Evolutionary conservation across 768 basidiomycete species (phyloP).

Genomic region (Mycena olivaceomarginata): DNA sequence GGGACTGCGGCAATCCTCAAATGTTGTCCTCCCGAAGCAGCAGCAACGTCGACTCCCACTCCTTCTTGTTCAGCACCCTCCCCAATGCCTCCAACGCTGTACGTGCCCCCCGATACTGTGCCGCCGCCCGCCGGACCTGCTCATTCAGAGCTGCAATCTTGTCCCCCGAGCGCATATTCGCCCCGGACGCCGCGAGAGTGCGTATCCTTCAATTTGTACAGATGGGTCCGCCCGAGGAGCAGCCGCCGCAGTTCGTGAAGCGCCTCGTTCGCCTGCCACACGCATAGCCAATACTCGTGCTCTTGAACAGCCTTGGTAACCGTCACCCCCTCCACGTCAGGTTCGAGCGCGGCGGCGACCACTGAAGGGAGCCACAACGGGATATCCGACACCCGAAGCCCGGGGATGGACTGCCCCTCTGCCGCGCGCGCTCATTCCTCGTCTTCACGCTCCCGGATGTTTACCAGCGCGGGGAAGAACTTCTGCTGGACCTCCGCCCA

Average conservation of each 20-base stretch:
- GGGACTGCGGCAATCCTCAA: constrained; percentile 8
- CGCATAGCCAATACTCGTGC: constrained; percentile 39
- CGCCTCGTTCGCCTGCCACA: constrained; percentile 19
- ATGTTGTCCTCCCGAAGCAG: constrained; percentile 8
- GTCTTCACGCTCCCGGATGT: background rate
- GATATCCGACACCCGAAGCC: constrained; percentile 3
- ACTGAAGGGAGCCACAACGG: constrained; percentile 37
- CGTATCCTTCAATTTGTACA: too few relatives aligned
- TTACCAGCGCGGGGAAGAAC: background rate
- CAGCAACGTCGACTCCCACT: constrained; percentile 33
- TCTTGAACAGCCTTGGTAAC: background rate
- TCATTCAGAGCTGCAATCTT: constrained; percentile 26
- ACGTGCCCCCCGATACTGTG: constrained; percentile 1
- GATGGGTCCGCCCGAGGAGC: too few relatives aligned
- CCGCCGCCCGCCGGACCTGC: constrained; percentile 3
- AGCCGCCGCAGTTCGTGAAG: too few relatives aligned
- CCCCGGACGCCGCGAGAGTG: too few relatives aligned
- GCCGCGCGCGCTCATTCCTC: background rate
- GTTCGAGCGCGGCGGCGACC: background rate
- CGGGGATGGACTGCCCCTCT: constrained; percentile 25
- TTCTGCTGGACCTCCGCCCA: constrained; percentile 34
- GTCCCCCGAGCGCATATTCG: background rate
- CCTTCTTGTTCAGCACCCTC: constrained; percentile 36
- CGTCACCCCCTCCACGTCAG: background rate
- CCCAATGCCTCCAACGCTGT: constrained; percentile 22